Evolutionary conservation across 257 asterid species (phyloP).

Genomic region (Nicotiana tomentosiformis): DNA sequence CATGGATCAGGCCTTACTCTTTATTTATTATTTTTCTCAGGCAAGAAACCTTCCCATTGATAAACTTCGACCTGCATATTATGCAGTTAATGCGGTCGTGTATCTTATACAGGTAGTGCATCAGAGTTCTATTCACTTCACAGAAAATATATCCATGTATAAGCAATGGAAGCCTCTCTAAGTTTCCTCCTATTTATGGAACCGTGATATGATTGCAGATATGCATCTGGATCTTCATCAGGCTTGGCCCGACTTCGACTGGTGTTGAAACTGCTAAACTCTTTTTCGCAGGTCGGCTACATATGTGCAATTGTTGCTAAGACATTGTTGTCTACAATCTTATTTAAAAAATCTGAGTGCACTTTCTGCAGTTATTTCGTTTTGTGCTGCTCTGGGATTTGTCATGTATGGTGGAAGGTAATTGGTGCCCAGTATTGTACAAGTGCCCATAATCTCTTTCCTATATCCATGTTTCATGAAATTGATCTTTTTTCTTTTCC

Average conservation of each 20-base stretch:
- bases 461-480: background rate
- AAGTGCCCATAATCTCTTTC: background rate
- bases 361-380: slow-evolving; percentile 33
- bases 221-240: slow-evolving; percentile 24
- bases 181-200: background rate
- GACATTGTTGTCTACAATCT: background rate
- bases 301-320: background rate
- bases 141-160: background rate
- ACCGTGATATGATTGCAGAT: slow-evolving; percentile 11
- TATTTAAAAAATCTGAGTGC: background rate
- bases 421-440: background rate
- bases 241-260: slow-evolving; percentile 20
- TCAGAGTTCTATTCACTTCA: background rate
- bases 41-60: slow-evolving; percentile 37
- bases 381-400: slow-evolving; percentile 38
- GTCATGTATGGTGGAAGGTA: slow-evolving; percentile 40
- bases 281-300: slow-evolving; percentile 20
- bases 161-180: background rate
- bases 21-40: slow-evolving; percentile 6
- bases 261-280: slow-evolving; percentile 23
- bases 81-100: slow-evolving; percentile 22
- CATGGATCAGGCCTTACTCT: background rate
- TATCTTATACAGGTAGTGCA: slow-evolving; percentile 25
- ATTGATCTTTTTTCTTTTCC: background rate
- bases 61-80: slow-evolving; percentile 27